Evolutionary conservation across 1,284 basidiomycete genomes (phyloP).

Genomic region (Sanghuangporus baumii): DNA sequence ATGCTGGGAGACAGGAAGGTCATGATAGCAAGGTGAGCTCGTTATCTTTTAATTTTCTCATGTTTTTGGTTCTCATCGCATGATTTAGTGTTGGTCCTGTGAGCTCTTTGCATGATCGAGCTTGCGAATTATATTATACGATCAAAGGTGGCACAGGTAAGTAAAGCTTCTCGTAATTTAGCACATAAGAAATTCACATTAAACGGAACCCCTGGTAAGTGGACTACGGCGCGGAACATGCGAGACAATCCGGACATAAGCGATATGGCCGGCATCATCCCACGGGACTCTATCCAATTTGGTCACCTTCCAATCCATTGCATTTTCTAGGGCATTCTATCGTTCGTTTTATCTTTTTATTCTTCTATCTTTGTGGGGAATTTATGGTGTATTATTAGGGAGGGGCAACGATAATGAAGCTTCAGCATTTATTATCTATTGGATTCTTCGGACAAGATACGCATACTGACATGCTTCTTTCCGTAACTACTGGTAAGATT

Average conservation of each 20-base stretch:
- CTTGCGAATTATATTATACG: conserved; percentile 52
- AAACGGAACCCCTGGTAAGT: conserved; percentile 23
- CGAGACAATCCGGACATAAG: conserved; percentile 31
- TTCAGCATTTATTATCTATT: conserved; percentile 37
- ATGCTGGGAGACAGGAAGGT: conserved; percentile 23
- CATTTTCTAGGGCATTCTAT: conserved; percentile 55
- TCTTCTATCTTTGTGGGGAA: neutral
- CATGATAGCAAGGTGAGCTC: conserved; percentile 36
- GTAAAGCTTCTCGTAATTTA: conserved; percentile 8
- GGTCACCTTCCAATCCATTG: conserved; percentile 39
- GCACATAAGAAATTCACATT: neutral
- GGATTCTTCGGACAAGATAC: conserved; percentile 34
- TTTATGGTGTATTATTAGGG: conserved; percentile 29
- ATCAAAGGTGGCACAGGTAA: conserved; percentile 43
- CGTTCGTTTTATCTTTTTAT: conserved; percentile 26
- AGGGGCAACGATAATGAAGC: conserved; percentile 43
- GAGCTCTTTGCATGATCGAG: conserved; percentile 52
- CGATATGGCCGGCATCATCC: conserved; percentile 39
- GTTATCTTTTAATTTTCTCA: neutral
- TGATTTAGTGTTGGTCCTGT: conserved; percentile 41
- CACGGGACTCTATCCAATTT: conserved; percentile 41
- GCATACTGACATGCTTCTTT: conserved; percentile 42
- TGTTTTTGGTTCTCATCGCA: neutral
- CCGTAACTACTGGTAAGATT: conserved; percentile 37
- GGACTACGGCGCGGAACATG: conserved; percentile 38